Evolutionary conservation across 2,329 filamentous ascomycete genomes (phyloP).

Genomic region (Verticillium nubilum): DNA sequence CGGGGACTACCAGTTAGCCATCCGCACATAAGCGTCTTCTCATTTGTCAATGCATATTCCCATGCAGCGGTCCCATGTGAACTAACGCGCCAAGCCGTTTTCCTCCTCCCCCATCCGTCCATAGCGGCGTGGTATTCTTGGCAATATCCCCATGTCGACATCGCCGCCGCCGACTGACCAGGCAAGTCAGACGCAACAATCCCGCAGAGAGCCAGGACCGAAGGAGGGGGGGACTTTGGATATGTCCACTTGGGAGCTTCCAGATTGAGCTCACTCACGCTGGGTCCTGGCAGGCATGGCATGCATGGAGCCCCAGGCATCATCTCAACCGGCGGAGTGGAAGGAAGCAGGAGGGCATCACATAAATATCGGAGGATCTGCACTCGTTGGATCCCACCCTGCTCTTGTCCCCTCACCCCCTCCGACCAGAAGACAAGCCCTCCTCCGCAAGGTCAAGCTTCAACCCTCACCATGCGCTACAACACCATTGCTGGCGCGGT

Average conservation of each 20-base stretch:
- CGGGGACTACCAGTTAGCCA: neutral
- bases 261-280: neutral
- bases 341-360: neutral
- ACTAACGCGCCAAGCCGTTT: neutral
- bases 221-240: neutral
- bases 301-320: too few species aligned
- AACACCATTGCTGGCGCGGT: constrained; percentile 2
- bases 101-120: constrained; percentile 1
- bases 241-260: neutral
- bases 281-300: neutral
- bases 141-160: constrained; percentile 3
- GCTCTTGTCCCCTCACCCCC: neutral
- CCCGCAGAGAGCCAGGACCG: neutral
- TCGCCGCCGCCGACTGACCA: neutral
- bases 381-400: neutral
- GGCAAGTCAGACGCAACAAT: too few species aligned
- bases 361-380: neutral
- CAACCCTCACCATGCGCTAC: constrained; percentile 13
- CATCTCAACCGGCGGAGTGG: too few species aligned
- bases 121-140: constrained; percentile 1
- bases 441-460: neutral
- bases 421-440: neutral
- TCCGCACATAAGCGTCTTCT: neutral
- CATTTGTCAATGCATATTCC: neutral
- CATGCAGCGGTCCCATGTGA: neutral